phyloP scores from a whole-genome alignment of 495 filamentous ascomycete genomes.

The Halenospora varia region DNA sequence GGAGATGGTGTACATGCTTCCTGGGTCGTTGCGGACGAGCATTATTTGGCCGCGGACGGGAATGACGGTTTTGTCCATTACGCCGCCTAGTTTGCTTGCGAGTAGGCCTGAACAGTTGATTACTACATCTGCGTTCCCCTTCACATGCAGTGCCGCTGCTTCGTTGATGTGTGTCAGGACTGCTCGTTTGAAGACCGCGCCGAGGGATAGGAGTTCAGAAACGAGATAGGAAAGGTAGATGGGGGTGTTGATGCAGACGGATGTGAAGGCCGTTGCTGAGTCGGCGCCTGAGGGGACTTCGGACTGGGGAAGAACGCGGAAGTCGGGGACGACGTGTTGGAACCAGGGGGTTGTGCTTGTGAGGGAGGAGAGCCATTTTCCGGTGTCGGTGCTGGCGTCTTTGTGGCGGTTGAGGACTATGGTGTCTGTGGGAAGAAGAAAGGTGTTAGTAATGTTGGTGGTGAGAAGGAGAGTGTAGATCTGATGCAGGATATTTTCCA shows the following conservation, averaged over 20 bases:
- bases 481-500: too few relatives aligned
- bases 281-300: conserved; percentile 59
- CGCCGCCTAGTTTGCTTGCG: conserved; percentile 72
- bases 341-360: conserved; percentile 77
- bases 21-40: conserved; percentile 77
- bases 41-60: conserved; percentile 87
- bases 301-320: conserved; percentile 49
- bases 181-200: conserved; percentile 59
- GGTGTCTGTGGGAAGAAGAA: conserved; percentile 35
- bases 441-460: background rate
- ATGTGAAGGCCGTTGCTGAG: conserved; percentile 68
- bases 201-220: conserved; percentile 67
- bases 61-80: conserved; percentile 67
- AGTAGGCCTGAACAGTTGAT: conserved; percentile 86
- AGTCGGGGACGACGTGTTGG: conserved; percentile 67
- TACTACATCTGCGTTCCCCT: conserved; percentile 64
- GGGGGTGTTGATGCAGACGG: conserved; percentile 87
- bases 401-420: conserved; percentile 62
- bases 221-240: conserved; percentile 84
- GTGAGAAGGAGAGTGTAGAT: too few relatives aligned
- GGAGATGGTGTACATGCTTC: conserved; percentile 63
- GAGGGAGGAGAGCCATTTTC: conserved; percentile 49
- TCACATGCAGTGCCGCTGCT: conserved; percentile 60
- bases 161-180: conserved; percentile 66
- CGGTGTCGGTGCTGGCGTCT: conserved; percentile 42